Percentiles rank a stretch among this genome's conserved stretches.
phyloP scores from a whole-genome alignment of 108 stramenopile species.

The Nitzschia sp. region DNA sequence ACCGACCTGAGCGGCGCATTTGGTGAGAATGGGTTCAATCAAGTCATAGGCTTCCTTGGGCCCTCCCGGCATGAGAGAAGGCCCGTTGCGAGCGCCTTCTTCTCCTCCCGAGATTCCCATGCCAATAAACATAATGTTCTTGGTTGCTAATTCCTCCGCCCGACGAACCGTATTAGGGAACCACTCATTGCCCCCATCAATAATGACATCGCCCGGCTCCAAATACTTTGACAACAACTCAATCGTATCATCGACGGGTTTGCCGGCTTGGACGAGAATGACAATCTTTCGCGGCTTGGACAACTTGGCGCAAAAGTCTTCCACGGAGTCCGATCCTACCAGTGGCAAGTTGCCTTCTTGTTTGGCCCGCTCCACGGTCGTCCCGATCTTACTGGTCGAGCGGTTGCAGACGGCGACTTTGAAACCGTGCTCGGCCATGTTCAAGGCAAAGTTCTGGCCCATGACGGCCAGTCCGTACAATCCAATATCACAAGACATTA shows the following conservation, averaged over 20 bases:
- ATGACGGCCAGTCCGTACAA: conserved; percentile 97
- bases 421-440: conserved; percentile 93
- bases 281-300: conserved; percentile 94
- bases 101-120: conserved; percentile 99
- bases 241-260: conserved; percentile 95
- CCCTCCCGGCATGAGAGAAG: conserved; percentile 98
- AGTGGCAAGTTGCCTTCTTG: conserved; percentile 91
- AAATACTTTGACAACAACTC: conserved; percentile 70
- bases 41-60: conserved; percentile 93
- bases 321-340: conserved; percentile 68
- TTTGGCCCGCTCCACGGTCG: conserved; percentile 94
- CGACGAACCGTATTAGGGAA: conserved; percentile 96
- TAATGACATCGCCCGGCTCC: conserved; percentile 94
- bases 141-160: conserved; percentile 76
- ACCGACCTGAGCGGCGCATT: conserved; percentile 92
- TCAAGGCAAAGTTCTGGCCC: conserved; percentile 99
- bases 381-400: conserved; percentile 89
- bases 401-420: conserved; percentile 93
- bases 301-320: conserved; percentile 75
- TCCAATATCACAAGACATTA: conserved; percentile 88
- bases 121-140: conserved; percentile 93
- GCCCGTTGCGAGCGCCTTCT: conserved; percentile 98
- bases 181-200: conserved; percentile 99
- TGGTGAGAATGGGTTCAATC: conserved; percentile 92
- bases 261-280: conserved; percentile 95